Evolutionary conservation across 495 filamentous ascomycete species (phyloP), one percentile per base, ranked within the genome.

Genomic region (Pseudoneurospora amorphoporcata): DNA sequence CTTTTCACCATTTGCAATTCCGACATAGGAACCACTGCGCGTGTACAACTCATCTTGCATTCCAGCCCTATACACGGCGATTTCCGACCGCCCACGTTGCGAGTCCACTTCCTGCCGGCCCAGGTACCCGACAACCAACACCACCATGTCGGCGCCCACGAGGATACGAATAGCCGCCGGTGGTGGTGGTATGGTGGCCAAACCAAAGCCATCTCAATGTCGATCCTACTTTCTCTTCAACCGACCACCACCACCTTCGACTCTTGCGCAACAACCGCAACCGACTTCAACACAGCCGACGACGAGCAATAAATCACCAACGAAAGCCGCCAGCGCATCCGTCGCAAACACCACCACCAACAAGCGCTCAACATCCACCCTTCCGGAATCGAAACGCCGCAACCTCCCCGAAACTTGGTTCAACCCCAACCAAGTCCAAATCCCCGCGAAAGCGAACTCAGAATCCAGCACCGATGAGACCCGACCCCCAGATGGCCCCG

Each of bases 61-160:
- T 32, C 53, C 53, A 35, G 53, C 29, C 53, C 53, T 61, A 61
- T 16, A 61, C 12, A 61, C 47, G 47, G 47, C 47, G 47, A 14
- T 16, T 61, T 61, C 47, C 47, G 47, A 61, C 53, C 32, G 29
- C 53, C 53, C 53, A 17, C 53, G 53, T 65, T 17, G 53, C 29
- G 53, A 61, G 53, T 61, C 53, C 53, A 65, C 53, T 32, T 8
- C 29, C 6, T 35, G 14, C 16, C 53, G 53, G 53, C 53, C 53
- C 53, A 32, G 23, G 53, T 35, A 61, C 53, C 53, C 53, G 53
- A 42, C 72, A 12, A 45, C 65, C 4, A 45, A 42, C 23, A 65
- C 35, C 32, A 72, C 23, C 40, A 76, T 76, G 75, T 76, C 75
- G 19, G 68, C 71, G 23, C 75, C 73, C 29, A 73, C 73, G 35